phyloP scores from a whole-genome alignment of 2,329 filamentous ascomycete genomes.

The Sordariomycetes sp. region DNA sequence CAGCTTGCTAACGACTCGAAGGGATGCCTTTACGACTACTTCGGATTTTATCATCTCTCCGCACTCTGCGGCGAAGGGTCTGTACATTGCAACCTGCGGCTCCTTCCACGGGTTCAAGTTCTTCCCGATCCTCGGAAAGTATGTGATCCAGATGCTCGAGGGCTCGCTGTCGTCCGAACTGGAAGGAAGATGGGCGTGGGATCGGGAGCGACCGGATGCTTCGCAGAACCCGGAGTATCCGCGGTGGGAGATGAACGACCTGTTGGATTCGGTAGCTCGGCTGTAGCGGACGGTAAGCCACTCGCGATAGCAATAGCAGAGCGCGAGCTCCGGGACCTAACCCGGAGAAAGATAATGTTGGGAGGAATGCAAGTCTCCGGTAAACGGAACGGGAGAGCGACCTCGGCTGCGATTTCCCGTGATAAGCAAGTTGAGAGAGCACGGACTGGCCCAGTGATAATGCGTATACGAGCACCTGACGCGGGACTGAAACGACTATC shows the following conservation, averaged over 20 bases:
- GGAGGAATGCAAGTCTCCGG: neutral
- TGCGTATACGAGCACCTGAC: neutral
- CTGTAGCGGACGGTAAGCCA: conserved; percentile 10
- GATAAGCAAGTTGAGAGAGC: neutral
- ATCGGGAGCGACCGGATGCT: conserved; percentile 44
- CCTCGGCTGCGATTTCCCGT: neutral
- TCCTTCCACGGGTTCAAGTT: conserved; percentile 63
- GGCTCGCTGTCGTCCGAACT: conserved; percentile 30
- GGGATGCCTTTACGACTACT: conserved; percentile 55
- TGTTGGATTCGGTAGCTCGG: conserved; percentile 17
- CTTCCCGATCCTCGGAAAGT: conserved; percentile 52
- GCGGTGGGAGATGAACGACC: conserved; percentile 43
- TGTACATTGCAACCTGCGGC: conserved; percentile 54
- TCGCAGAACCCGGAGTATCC: conserved; percentile 44
- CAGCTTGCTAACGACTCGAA: conserved; percentile 15
- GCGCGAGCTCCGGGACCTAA: neutral
- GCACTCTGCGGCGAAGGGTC: conserved; percentile 34
- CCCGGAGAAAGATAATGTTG: neutral
- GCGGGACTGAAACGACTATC: neutral
- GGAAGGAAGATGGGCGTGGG: conserved; percentile 43
- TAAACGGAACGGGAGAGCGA: neutral
- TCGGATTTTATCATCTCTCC: conserved; percentile 54
- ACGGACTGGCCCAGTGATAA: neutral
- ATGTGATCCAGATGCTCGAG: conserved; percentile 46
- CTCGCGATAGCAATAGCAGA: neutral